Percentiles rank a stretch among this genome's conserved stretches.
Conservation (phyloP, 2,329 filamentous ascomycete species). For the Trichoderma guizhouense region DNA sequence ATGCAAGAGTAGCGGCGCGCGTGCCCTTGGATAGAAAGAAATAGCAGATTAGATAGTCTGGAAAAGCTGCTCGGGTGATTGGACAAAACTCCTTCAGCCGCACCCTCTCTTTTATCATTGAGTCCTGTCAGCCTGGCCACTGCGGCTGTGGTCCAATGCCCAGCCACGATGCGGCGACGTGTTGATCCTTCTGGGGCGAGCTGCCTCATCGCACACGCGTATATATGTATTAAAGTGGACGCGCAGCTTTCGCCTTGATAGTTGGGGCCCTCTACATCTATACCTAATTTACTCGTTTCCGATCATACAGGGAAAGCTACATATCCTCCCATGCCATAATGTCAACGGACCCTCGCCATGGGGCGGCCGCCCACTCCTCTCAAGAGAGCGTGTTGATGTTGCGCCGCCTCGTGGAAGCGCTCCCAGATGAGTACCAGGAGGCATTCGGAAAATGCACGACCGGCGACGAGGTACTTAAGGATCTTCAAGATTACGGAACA, state of each 20-base stretch:
- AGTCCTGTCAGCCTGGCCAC: neutral
- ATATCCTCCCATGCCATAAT: neutral
- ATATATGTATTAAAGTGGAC: neutral
- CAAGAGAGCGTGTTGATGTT: neutral
- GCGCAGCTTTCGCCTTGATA: neutral
- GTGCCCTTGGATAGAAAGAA: neutral
- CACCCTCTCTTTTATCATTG: neutral
- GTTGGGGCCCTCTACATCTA: accelerated
- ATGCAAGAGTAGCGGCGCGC: neutral
- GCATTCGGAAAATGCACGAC: neutral
- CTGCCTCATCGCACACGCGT: neutral
- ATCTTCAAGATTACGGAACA: neutral
- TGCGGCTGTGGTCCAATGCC: neutral
- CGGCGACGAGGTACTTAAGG: neutral
- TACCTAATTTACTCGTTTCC: neutral
- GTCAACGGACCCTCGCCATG: neutral
- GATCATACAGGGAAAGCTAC: accelerated
- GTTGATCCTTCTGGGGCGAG: neutral
- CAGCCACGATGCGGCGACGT: neutral
- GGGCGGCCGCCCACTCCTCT: neutral
- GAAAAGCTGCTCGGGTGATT: neutral
- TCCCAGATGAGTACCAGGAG: neutral
- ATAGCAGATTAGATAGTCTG: neutral
- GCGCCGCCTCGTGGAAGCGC: neutral
- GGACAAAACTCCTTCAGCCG: neutral